These are phyloP conservation scores for Auricularia auricula-judae DNA, from an alignment of 768 basidiomycete genomes.

Conservation along the genomic window DNA sequence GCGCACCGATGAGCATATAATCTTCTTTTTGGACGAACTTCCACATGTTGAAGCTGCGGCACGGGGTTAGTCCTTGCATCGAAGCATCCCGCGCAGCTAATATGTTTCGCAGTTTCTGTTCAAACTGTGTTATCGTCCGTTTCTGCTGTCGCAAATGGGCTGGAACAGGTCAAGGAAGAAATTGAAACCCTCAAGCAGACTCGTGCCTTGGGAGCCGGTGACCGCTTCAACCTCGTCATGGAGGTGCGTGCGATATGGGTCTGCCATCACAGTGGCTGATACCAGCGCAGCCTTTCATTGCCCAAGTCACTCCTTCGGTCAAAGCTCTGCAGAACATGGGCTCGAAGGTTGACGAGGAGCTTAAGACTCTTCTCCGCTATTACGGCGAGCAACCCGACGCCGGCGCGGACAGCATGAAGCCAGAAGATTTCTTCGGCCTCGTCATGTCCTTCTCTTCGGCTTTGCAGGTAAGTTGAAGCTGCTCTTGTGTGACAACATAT, in stretches of 20 bases:
- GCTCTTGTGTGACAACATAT: neutral
- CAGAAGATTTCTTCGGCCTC: conserved; percentile 74
- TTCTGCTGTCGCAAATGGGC: conserved; percentile 42
- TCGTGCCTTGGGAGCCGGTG: conserved; percentile 26
- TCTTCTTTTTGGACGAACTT: conserved; percentile 70
- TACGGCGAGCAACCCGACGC: conserved; percentile 68
- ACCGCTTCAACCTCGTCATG: conserved; percentile 62
- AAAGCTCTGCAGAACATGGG: conserved; percentile 58
- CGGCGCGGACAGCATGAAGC: conserved; percentile 46
- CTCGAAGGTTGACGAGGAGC: conserved; percentile 42
- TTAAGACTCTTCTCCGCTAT: conserved; percentile 51
- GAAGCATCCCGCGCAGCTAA: neutral
- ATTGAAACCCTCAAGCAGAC: conserved; percentile 30
- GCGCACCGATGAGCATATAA: conserved; percentile 50
- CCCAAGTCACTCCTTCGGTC: conserved; percentile 38
- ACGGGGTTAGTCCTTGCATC: conserved; percentile 38
- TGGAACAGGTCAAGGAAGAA: conserved; percentile 47
- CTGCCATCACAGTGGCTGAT: neutral
- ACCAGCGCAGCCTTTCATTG: conserved; percentile 35
- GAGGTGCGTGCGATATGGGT: conserved; percentile 29
- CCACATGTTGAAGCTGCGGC: conserved; percentile 77
- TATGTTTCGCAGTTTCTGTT: conserved; percentile 49
- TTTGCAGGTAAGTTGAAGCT: conserved; percentile 38
- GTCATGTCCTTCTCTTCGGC: conserved; percentile 65
- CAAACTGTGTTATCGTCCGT: conserved; percentile 52